Evolutionary conservation across 441 rosid genomes (phyloP), one percentile per base, ranked within the genome.

Genomic region (Populus tomentosa): DNA sequence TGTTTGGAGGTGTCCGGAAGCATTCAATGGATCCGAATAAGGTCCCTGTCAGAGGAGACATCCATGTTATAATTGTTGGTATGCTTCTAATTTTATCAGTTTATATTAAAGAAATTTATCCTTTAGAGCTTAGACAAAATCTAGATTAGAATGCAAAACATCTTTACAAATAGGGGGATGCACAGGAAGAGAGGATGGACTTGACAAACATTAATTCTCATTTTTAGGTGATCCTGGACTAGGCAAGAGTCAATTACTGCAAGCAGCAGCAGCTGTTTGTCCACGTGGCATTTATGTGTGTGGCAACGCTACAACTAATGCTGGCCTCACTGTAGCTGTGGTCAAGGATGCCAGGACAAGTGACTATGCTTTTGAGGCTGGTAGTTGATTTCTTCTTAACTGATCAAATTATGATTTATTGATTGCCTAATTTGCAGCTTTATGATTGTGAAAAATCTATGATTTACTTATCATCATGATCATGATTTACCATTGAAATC

Each of bases 1-100:
- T 96, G 79, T 92, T 94, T 87, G 99, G 99, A 83, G 99, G 99
- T 71, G 98, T 91, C 72, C 87, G 97, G 56, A 96, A 96, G 91
- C 91, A 96, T 87, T 85, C 97, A 26, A 85, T 85, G 91, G 95
- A 96, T 83, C 84, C 76, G 76, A 94, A 92, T 86, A 96, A 96
- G 92, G 99, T 96, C 81, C 98, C 99, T 68, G 98, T 96, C 72
- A 88, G 99, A 87, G 99, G 99, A 88, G 99, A 96, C 86, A 91
- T 96, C 84, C 99, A 96, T 85, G 97, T 93, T 84, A 90, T 96
- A 72, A 84, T 96, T 84, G 99, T 96, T 62, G 99, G 99, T 94
- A 91, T 83, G 91, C 70, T 79, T 74, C 56, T 65, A n/a, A 62
- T 61, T 42, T 11, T 46, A 46, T 46, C 56, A 10, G 28, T 32